Evolutionary conservation across 225 moss, liverwort and hornwort genomes (phyloP).

Genomic region (Neckera pumila): DNA sequence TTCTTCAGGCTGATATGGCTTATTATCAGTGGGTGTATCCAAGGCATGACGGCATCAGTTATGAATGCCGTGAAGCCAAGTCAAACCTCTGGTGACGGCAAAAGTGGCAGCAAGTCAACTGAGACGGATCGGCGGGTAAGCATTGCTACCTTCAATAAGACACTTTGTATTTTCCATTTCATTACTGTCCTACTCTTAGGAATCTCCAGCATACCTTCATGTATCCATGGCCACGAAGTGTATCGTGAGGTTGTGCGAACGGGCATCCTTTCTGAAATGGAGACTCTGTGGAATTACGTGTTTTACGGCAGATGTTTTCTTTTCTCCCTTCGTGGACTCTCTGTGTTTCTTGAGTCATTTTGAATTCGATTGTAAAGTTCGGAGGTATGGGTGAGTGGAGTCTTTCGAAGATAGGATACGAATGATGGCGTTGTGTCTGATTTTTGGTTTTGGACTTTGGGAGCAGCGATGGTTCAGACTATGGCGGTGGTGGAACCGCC

Average conservation of each 20-base stretch:
- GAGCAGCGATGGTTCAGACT: constrained; percentile 69
- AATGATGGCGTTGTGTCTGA: background rate
- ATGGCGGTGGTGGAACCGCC: constrained; percentile 91
- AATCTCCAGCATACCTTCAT: background rate
- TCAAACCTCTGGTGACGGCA: background rate
- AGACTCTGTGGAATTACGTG: background rate
- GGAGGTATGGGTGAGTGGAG: background rate
- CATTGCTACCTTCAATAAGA: background rate
- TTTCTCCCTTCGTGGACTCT: background rate
- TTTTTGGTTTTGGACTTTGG: background rate
- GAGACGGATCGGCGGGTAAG: constrained; percentile 52
- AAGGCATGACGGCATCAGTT: constrained; percentile 55
- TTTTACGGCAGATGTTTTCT: background rate
- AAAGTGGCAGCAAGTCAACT: background rate
- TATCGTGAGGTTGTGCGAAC: background rate
- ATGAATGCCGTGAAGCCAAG: constrained; percentile 54
- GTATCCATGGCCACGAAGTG: background rate
- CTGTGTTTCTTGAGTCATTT: background rate
- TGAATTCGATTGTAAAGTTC: background rate
- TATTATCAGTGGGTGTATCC: constrained; percentile 45
- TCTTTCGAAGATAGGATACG: background rate
- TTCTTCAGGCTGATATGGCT: constrained; percentile 63
- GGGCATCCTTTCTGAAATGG: background rate
- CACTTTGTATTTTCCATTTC: too few relatives aligned
- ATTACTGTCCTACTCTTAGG: background rate